phyloP scores from a whole-genome alignment of 2,329 filamentous ascomycete species.

The Verticillium zaregamsianum region DNA sequence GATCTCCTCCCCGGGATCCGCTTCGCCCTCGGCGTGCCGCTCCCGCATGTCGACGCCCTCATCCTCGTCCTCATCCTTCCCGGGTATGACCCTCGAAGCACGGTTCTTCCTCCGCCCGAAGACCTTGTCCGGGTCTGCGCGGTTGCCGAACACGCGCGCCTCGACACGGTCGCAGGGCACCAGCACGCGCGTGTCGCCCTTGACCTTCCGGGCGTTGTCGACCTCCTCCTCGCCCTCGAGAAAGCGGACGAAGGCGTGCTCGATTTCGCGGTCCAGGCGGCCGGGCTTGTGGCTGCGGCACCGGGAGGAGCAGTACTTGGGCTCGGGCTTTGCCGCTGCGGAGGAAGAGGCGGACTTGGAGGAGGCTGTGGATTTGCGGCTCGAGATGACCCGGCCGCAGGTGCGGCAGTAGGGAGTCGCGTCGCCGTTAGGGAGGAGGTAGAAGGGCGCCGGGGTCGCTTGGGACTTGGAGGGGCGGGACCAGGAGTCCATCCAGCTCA shows the following conservation, averaged over 20 bases:
- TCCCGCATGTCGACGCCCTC: conserved; percentile 24
- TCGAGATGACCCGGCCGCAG: conserved; percentile 52
- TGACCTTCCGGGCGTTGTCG: conserved; percentile 17
- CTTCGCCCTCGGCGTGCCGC: conserved; percentile 38
- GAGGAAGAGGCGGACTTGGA: conserved; percentile 22
- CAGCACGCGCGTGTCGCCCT: conserved; percentile 46
- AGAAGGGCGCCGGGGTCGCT: conserved; percentile 47
- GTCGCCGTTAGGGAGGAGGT: conserved; percentile 42
- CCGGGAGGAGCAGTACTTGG: conserved; percentile 55
- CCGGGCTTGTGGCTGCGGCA: conserved; percentile 49
- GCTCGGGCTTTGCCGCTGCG: conserved; percentile 14
- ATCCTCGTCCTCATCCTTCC: conserved; percentile 11
- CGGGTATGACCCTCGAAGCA: conserved; percentile 30
- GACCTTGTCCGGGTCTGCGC: conserved; percentile 37
- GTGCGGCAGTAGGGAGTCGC: conserved; percentile 50
- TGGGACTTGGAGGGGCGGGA: conserved; percentile 33
- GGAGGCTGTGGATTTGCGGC: conserved; percentile 21
- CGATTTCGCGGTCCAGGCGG: conserved; percentile 46
- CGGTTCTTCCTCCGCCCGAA: conserved; percentile 38
- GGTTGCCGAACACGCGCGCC: conserved; percentile 41
- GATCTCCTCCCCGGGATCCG: conserved; percentile 1
- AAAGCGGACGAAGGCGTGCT: conserved; percentile 39
- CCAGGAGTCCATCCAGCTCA: conserved; percentile 40
- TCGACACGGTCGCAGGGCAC: conserved; percentile 48
- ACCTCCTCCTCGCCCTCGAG: conserved; percentile 17